Conservation (phyloP, 108 stramenopile genomes). For the Pseudonitzschia multistriata region DNA sequence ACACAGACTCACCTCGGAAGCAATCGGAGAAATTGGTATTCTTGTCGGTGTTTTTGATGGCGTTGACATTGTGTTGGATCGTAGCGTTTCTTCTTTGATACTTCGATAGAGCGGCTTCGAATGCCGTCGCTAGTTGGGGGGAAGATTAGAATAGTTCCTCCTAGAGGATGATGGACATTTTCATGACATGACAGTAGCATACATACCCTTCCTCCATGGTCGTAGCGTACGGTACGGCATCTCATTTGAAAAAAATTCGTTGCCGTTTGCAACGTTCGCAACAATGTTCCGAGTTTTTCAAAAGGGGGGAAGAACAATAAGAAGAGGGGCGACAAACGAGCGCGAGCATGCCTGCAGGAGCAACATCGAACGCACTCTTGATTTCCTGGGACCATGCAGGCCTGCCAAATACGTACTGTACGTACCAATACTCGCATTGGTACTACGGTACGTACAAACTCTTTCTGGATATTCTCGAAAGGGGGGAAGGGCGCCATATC, state of each 20-base stretch:
- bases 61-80: slow-evolving; percentile 1
- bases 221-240: not conserved
- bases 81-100: too few species aligned
- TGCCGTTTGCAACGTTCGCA: not conserved
- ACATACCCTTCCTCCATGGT: too few species aligned
- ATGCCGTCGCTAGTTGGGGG: too few species aligned
- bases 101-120: too few species aligned
- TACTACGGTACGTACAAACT: not conserved
- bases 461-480: not conserved
- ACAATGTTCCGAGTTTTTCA: not conserved
- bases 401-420: too few species aligned
- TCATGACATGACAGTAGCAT: too few species aligned
- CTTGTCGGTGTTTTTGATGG: slow-evolving; percentile 32
- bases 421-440: not conserved
- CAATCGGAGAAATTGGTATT: slow-evolving; percentile 48
- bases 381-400: too few species aligned
- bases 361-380: too few species aligned
- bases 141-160: too few species aligned
- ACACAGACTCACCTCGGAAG: slow-evolving; percentile 44
- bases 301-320: not conserved
- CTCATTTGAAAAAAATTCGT: not conserved
- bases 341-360: slow-evolving; percentile 4
- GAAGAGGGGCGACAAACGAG: not conserved
- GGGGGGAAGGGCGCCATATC: too few species aligned
- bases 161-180: too few species aligned